A percentile compares a stretch with the other conserved stretches of the same genome.
Conservation (phyloP, 345 rosid genomes). For the Murraya koenigii region DNA sequence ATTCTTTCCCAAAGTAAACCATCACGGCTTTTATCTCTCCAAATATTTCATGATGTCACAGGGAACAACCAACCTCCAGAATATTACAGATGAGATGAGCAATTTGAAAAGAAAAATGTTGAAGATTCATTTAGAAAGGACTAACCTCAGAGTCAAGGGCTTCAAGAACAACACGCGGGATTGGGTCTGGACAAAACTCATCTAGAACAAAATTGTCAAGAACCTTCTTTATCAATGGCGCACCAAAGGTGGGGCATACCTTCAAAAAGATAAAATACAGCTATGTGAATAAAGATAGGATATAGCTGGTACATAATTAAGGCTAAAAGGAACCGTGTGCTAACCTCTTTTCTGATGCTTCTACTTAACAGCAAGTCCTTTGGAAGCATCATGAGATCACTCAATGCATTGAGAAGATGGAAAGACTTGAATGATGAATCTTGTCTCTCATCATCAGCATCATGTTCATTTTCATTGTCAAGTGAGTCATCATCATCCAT, state of each 20-base stretch:
- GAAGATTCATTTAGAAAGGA: conserved; percentile 9
- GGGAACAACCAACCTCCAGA: background rate
- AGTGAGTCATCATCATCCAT: conserved; percentile 55
- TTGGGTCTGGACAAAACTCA: conserved; percentile 91
- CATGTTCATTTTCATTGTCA: conserved; percentile 36
- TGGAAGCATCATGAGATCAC: conserved; percentile 99
- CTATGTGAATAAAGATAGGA: conserved; percentile 11
- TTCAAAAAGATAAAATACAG: conserved; percentile 27
- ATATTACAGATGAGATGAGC: background rate
- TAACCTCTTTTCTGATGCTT: conserved; percentile 80
- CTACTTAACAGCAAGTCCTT: conserved; percentile 80
- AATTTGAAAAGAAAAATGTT: background rate
- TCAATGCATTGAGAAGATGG: conserved; percentile 79
- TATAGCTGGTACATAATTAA: background rate
- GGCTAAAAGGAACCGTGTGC: background rate
- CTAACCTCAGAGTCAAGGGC: conserved; percentile 76
- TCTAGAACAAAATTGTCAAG: conserved; percentile 68
- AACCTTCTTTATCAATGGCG: conserved; percentile 74
- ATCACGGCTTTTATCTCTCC: background rate
- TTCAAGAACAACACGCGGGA: conserved; percentile 75
- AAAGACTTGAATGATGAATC: conserved; percentile 69
- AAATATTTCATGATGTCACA: background rate
- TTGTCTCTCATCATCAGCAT: conserved; percentile 33
- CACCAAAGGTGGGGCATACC: conserved; percentile 87
- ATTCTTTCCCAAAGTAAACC: background rate